Evolutionary conservation across 352 stramenopile genomes (phyloP).

Genomic region (Phytophthora citricola): DNA sequence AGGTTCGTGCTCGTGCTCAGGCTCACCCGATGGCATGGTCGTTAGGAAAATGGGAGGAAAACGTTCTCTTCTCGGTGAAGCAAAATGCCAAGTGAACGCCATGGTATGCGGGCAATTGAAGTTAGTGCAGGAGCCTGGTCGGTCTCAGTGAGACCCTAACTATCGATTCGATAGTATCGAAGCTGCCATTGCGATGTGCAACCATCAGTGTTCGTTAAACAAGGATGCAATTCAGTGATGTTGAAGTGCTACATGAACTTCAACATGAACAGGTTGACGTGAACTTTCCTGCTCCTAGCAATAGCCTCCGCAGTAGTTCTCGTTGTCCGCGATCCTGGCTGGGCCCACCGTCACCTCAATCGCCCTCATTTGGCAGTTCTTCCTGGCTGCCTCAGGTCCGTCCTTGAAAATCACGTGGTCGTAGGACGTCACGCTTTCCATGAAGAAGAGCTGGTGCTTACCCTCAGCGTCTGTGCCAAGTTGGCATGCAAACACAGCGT

Average conservation of each 20-base stretch:
- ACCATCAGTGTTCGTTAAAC: conserved; percentile 10
- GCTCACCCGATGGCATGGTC: conserved; percentile 2
- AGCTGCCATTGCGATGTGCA: no score
- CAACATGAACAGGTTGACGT: conserved; percentile 28
- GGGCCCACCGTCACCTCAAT: conserved; percentile 56
- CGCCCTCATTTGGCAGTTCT: conserved; percentile 47
- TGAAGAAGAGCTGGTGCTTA: conserved; percentile 58
- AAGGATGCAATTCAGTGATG: not conserved
- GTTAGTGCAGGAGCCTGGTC: not conserved
- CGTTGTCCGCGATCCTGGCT: conserved; percentile 36
- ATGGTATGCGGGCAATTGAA: not conserved
- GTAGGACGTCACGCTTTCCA: conserved; percentile 47
- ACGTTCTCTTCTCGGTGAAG: conserved; percentile 3
- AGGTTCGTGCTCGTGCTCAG: conserved; percentile 13
- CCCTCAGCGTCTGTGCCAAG: conserved; percentile 52
- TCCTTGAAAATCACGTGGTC: conserved; percentile 49
- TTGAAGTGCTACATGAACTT: conserved; percentile 19
- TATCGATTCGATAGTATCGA: no score
- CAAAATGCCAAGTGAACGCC: conserved; percentile 16
- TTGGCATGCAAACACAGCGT: conserved; percentile 57
- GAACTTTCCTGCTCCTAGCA: conserved; percentile 36
- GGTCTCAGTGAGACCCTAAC: no score
- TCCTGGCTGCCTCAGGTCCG: conserved; percentile 30
- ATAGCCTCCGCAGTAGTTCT: conserved; percentile 62
- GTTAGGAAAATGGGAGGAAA: not conserved